Conservation (phyloP, 2,329 filamentous ascomycete genomes). For the Xylariaceae sp. region DNA sequence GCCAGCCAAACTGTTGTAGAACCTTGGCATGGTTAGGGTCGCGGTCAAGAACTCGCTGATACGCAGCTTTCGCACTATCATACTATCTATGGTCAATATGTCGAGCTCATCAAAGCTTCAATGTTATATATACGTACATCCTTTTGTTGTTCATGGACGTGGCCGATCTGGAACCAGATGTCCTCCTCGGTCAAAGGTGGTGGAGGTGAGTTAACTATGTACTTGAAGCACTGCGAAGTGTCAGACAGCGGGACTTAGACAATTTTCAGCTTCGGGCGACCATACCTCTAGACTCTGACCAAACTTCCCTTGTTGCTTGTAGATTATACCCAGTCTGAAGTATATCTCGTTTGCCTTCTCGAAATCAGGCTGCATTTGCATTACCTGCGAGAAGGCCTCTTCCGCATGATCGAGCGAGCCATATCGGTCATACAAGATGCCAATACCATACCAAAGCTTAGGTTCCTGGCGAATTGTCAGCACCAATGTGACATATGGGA, state of each 20-base stretch:
- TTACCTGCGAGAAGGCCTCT: conserved; percentile 96
- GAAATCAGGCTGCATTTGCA: conserved; percentile 96
- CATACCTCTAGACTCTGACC: conserved; percentile 82
- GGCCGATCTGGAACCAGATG: conserved; percentile 99
- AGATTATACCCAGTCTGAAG: conserved; percentile 97
- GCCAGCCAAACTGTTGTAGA: conserved; percentile 93
- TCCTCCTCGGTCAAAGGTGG: conserved; percentile 93
- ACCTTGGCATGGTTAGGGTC: conserved; percentile 98
- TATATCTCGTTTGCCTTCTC: conserved; percentile 99
- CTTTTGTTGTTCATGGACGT: conserved; percentile 98
- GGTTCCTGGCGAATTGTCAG: conserved; percentile 63
- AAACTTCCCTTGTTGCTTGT: conserved; percentile 97
- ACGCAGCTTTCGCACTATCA: conserved; percentile 87
- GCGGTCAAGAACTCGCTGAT: conserved; percentile 86
- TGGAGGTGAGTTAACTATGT: conserved; percentile 90
- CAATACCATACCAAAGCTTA: conserved; percentile 98
- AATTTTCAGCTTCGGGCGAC: conserved; percentile 8
- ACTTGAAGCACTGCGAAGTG: conserved; percentile 80
- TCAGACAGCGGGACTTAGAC: conserved; percentile 22
- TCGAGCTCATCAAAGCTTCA: conserved; percentile 15
- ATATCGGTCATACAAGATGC: conserved; percentile 94
- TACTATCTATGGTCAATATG: conserved; percentile 58
- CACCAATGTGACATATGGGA: background rate
- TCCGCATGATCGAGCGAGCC: conserved; percentile 95
- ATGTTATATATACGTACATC: conserved; percentile 63